These are phyloP conservation scores for Hylodesmum podocarpum DNA, from an alignment of 306 rosid species.

Conservation along the genomic window DNA sequence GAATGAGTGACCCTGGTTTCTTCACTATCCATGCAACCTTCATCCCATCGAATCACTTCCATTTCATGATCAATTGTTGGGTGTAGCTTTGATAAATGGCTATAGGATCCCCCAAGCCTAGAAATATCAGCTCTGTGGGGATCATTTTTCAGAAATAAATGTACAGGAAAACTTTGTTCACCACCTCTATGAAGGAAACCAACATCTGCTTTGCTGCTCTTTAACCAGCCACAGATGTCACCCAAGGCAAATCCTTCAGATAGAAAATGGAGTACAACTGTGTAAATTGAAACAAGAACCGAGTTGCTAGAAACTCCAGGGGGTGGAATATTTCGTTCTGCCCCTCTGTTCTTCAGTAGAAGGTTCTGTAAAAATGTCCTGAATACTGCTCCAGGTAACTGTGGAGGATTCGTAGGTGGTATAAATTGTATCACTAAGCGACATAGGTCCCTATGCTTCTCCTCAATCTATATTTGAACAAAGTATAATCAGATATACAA, in stretches of 20 bases:
- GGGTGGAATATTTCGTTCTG: conserved; percentile 75
- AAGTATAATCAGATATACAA: conserved; percentile 6
- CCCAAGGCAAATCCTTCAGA: conserved; percentile 93
- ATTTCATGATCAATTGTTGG: conserved; percentile 57
- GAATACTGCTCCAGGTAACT: conserved; percentile 91
- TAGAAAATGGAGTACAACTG: conserved; percentile 87
- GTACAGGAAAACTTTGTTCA: conserved; percentile 73
- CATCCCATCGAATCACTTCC: conserved; percentile 85
- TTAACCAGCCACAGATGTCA: conserved; percentile 76
- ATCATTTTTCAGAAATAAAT: conserved; percentile 65
- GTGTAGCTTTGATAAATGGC: conserved; percentile 69
- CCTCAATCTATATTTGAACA: conserved; percentile 70
- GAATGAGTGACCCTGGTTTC: conserved; percentile 82
- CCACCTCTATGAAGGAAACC: conserved; percentile 99
- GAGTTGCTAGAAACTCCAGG: conserved; percentile 90
- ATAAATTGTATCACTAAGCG: conserved; percentile 87
- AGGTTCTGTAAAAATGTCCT: conserved; percentile 79
- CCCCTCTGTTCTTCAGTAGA: conserved; percentile 83
- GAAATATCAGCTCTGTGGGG: conserved; percentile 68
- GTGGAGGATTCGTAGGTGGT: conserved; percentile 81
- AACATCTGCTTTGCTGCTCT: conserved; percentile 63
- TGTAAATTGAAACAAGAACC: conserved; percentile 82
- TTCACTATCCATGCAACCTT: conserved; percentile 91
- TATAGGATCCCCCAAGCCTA: conserved; percentile 94
- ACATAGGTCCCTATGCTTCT: conserved; percentile 96